These are phyloP conservation scores for Acacia pycnantha DNA, from an alignment of 331 rosid species.

Conservation along the genomic window DNA sequence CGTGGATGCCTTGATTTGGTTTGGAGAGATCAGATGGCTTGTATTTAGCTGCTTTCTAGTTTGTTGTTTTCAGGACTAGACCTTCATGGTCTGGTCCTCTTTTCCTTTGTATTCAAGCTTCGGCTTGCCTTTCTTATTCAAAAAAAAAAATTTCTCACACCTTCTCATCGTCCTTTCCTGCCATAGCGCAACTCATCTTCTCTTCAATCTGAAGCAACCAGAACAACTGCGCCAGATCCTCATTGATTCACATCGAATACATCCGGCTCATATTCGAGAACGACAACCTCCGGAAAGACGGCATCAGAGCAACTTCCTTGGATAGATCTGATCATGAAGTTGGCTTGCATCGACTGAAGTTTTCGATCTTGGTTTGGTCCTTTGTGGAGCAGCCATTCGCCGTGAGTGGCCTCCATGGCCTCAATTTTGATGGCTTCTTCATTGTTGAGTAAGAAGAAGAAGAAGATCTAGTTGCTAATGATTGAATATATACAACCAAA, in stretches of 20 bases:
- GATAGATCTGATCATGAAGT: constrained; percentile 50
- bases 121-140: no score
- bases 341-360: constrained; percentile 43
- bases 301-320: constrained; percentile 60
- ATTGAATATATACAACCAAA: neutral
- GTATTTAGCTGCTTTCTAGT: no score
- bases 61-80: no score
- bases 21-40: no score
- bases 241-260: constrained; percentile 55
- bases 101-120: no score
- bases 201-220: constrained; percentile 26
- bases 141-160: no score
- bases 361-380: constrained; percentile 42
- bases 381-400: constrained; percentile 79
- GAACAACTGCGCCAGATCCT: constrained; percentile 78
- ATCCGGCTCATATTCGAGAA: constrained; percentile 12
- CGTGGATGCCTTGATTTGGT: no score
- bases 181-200: no score
- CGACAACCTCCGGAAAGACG: constrained; percentile 69
- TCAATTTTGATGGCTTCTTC: constrained; percentile 52
- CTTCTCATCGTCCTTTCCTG: no score
- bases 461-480: neutral
- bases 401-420: constrained; percentile 79
- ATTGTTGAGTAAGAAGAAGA: constrained; percentile 15
- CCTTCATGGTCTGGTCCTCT: no score